phyloP scores from a whole-genome alignment of 495 filamentous ascomycete species.

The Xanthoparmelia taractica region DNA sequence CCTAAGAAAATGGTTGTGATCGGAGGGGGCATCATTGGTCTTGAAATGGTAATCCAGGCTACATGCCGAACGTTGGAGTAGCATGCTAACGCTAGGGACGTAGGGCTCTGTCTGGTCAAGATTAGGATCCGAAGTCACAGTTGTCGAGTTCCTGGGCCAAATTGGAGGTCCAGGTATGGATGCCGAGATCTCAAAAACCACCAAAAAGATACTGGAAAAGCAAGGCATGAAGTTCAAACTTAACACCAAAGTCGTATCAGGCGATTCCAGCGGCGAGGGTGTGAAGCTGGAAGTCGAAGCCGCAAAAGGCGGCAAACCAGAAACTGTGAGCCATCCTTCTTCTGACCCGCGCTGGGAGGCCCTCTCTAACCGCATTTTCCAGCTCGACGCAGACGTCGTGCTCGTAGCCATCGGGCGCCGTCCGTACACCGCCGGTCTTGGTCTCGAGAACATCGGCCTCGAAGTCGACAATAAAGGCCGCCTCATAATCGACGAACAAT shows the following conservation, averaged over 20 bases:
- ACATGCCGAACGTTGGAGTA: neutral
- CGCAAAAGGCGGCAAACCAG: slow-evolving; percentile 91
- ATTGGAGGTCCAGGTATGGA: slow-evolving; percentile 99
- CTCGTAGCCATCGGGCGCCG: slow-evolving; percentile 94
- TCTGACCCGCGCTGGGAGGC: slow-evolving; percentile 20
- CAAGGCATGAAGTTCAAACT: slow-evolving; percentile 99
- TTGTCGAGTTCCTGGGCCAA: slow-evolving; percentile 91
- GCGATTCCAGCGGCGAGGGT: slow-evolving; percentile 67
- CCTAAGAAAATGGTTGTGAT: slow-evolving; percentile 98
- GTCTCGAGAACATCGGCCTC: slow-evolving; percentile 86
- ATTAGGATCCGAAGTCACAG: slow-evolving; percentile 87
- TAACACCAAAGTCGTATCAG: slow-evolving; percentile 84
- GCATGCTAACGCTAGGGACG: slow-evolving; percentile 23
- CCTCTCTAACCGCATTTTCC: slow-evolving; percentile 10
- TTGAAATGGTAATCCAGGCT: slow-evolving; percentile 69
- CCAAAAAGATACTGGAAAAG: slow-evolving; percentile 89
- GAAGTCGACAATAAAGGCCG: slow-evolving; percentile 92
- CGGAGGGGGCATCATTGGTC: slow-evolving; percentile 95
- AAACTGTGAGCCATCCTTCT: slow-evolving; percentile 53
- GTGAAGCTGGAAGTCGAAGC: slow-evolving; percentile 80
- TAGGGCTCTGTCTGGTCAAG: slow-evolving; percentile 93
- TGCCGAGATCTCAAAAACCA: slow-evolving; percentile 79
- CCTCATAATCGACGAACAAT: slow-evolving; percentile 94
- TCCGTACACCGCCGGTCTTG: slow-evolving; percentile 86
- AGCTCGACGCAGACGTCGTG: slow-evolving; percentile 93